phyloP scores from a whole-genome alignment of 2,329 filamentous ascomycete genomes.

The Cladorrhinum sp. region DNA sequence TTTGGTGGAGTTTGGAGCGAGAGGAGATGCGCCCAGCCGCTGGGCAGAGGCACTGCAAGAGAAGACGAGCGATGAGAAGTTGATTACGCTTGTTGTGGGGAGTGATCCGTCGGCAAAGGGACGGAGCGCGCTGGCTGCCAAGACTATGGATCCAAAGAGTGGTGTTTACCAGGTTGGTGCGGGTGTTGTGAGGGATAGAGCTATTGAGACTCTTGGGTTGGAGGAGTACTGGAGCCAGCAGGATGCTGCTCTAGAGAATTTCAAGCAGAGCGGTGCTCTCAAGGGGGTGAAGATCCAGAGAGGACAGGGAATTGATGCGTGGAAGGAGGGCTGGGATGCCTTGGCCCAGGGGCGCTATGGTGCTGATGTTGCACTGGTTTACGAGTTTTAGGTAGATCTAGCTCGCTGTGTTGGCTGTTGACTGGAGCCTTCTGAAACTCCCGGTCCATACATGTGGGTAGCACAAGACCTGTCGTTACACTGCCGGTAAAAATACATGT shows the following conservation, averaged over 20 bases:
- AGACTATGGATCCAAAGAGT: conserved; percentile 5
- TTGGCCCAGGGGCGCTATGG: conserved; percentile 12
- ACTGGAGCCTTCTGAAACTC: too few relatives aligned
- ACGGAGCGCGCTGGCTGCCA: neutral
- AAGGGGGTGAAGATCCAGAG: conserved; percentile 6
- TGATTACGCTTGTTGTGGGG: conserved; percentile 14
- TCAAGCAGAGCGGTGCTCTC: conserved; percentile 3
- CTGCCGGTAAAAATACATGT: too few relatives aligned
- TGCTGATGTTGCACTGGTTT: conserved; percentile 12
- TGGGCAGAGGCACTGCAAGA: conserved; percentile 10
- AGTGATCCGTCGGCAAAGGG: conserved; percentile 2
- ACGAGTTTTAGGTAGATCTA: conserved; percentile 5
- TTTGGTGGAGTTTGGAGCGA: conserved; percentile 16
- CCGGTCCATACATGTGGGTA: too few relatives aligned
- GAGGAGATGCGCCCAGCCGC: conserved; percentile 9
- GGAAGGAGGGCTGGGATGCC: conserved; percentile 11
- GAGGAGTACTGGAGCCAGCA: conserved; percentile 6
- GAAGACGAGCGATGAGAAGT: neutral
- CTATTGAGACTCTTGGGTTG: conserved; percentile 1
- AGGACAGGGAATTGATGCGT: conserved; percentile 4
- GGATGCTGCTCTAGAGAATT: conserved; percentile 1
- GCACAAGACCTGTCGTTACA: too few relatives aligned
- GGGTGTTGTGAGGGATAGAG: conserved; percentile 7
- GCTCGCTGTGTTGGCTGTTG: too few relatives aligned
- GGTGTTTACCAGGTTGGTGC: conserved; percentile 12